These are phyloP conservation scores for Tricholoma bakamatsutake DNA, from an alignment of 768 basidiomycete genomes.

Conservation along the genomic window DNA sequence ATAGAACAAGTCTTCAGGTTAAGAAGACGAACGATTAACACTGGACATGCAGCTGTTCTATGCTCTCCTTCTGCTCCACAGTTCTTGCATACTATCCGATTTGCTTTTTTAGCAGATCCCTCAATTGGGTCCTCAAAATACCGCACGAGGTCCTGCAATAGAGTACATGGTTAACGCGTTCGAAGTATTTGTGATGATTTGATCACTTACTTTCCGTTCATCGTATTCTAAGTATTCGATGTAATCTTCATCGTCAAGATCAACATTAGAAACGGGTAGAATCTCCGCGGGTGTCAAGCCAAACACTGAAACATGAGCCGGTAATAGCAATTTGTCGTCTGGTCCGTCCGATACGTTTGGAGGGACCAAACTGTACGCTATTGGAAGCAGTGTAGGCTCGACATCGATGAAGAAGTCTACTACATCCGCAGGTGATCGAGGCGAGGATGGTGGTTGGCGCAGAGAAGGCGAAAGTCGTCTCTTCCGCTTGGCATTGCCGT, in stretches of 20 bases:
- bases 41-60: conserved; percentile 59
- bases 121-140: conserved; percentile 56
- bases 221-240: conserved; percentile 80
- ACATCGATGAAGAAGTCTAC: conserved; percentile 46
- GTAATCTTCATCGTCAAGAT: conserved; percentile 55
- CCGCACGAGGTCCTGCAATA: conserved; percentile 44
- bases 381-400: conserved; percentile 31
- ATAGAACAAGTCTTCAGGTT: conserved; percentile 2
- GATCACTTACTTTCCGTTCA: conserved; percentile 43
- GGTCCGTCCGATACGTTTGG: conserved; percentile 14
- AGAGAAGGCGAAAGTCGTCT: conserved; percentile 6
- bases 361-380: conserved; percentile 9
- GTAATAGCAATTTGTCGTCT: conserved; percentile 42
- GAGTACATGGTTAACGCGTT: neutral
- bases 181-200: neutral
- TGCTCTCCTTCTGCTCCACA: conserved; percentile 75
- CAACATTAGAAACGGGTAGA: conserved; percentile 31
- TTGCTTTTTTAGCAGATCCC: conserved; percentile 35
- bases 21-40: conserved; percentile 52
- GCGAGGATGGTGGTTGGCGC: conserved; percentile 11
- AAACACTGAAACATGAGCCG: conserved; percentile 63
- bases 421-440: conserved; percentile 8
- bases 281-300: conserved; percentile 42
- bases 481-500: neutral
- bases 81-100: conserved; percentile 61